Evolutionary conservation across 164 flowering plant species (phyloP).

Genomic region (Euptelea pleiosperma): DNA sequence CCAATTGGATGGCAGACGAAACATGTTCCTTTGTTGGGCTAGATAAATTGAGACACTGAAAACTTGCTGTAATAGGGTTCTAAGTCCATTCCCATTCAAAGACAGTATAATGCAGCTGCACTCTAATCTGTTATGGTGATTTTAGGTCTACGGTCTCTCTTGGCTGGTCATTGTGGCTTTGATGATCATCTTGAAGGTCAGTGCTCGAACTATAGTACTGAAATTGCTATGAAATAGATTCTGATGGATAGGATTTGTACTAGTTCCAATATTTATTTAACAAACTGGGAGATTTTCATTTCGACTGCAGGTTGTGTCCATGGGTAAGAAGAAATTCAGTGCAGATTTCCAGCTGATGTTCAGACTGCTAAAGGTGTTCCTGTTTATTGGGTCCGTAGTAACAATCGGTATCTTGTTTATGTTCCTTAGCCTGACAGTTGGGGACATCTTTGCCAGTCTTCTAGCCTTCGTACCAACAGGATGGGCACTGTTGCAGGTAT

Average conservation of each 20-base stretch:
- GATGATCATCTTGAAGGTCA: conserved; percentile 74
- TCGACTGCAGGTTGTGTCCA: conserved; percentile 65
- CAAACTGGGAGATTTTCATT: background rate
- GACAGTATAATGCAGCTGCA: too few species aligned
- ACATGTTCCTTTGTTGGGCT: background rate
- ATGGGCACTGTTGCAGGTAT: conserved; percentile 81
- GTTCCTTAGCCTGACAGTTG: conserved; percentile 61
- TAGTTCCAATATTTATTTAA: background rate
- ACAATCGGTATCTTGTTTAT: conserved; percentile 45
- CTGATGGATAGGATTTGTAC: background rate
- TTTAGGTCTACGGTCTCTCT: conserved; percentile 80
- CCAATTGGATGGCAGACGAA: too few species aligned
- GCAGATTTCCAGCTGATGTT: conserved; percentile 92
- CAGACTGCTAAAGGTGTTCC: conserved; percentile 69
- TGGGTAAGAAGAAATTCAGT: conserved; percentile 85
- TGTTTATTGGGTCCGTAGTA: conserved; percentile 58
- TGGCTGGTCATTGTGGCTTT: conserved; percentile 82
- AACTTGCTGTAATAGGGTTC: too few species aligned
- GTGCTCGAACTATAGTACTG: conserved; percentile 8
- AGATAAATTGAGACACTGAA: too few species aligned
- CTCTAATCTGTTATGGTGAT: too few species aligned
- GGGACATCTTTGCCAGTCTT: conserved; percentile 72
- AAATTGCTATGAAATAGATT: too few species aligned
- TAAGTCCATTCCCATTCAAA: too few species aligned
- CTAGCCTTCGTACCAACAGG: conserved; percentile 86